phyloP scores from a whole-genome alignment of 2,329 filamentous ascomycete species.

The Zymoseptoria passerinii region DNA sequence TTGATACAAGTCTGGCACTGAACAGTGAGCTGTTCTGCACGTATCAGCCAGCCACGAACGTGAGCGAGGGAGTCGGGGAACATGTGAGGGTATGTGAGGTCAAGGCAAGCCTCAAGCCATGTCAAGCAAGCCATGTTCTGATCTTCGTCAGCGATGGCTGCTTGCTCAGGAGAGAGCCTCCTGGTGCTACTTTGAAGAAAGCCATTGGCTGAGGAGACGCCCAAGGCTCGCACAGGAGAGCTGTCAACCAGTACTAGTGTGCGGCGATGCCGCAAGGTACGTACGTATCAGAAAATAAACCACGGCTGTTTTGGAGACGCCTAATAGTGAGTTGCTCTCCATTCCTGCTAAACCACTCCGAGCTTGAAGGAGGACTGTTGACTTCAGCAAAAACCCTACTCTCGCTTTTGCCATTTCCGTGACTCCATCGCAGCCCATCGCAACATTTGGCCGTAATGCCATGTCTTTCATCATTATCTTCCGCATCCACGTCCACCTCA shows the following conservation, averaged over 20 bases:
- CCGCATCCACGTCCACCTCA: background rate
- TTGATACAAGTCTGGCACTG: background rate
- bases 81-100: background rate
- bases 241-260: too few species aligned
- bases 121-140: background rate
- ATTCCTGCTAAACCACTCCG: too few species aligned
- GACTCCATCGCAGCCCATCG: background rate
- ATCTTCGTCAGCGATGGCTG: background rate
- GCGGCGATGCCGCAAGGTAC: too few species aligned
- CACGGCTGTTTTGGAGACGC: too few species aligned
- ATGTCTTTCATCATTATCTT: background rate
- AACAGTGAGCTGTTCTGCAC: background rate
- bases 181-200: too few species aligned
- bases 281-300: too few species aligned
- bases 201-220: too few species aligned
- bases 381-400: background rate
- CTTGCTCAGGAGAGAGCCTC: too few species aligned
- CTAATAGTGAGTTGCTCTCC: too few species aligned
- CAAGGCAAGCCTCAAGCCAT: background rate
- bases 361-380: too few species aligned
- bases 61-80: background rate
- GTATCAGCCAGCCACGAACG: background rate
- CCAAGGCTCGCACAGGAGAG: too few species aligned
- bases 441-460: background rate
- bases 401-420: background rate